Conservation (phyloP, 495 filamentous ascomycete genomes). For the Clohesyomyces aquaticus region DNA sequence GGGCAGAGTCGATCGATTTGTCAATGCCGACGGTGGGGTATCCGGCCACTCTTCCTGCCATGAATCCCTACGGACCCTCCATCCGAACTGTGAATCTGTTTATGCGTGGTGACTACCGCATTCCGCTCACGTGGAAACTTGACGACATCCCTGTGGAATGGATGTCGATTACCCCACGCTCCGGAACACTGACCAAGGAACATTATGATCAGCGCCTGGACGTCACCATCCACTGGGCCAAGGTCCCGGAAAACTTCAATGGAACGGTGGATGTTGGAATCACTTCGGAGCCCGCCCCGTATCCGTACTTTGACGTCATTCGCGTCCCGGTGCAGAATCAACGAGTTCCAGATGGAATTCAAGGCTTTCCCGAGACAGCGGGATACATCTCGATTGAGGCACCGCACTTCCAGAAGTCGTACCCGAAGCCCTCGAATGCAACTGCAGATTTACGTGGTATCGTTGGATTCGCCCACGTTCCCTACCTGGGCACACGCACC, state of each 20-base stretch:
- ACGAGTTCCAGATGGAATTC: conserved; percentile 13
- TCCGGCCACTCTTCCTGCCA: conserved; percentile 11
- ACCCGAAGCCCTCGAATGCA: neutral
- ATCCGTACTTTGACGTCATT: conserved; percentile 27
- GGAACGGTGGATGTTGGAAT: conserved; percentile 18
- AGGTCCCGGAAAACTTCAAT: conserved; percentile 22
- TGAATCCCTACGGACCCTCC: conserved; percentile 23
- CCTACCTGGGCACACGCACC: conserved; percentile 23
- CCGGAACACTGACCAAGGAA: conserved; percentile 15
- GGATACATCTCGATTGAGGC: conserved; percentile 25
- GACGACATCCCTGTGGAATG: conserved; percentile 21
- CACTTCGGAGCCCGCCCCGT: conserved; percentile 16
- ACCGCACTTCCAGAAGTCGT: conserved; percentile 25
- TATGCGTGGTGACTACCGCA: conserved; percentile 26
- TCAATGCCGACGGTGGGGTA: conserved; percentile 5
- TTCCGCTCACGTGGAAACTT: conserved; percentile 18
- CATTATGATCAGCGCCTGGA: conserved; percentile 22
- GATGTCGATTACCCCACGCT: conserved; percentile 16
- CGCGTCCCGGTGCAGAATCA: conserved; percentile 25
- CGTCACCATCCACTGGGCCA: conserved; percentile 21
- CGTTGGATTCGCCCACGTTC: conserved; percentile 18
- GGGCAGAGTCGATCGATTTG: conserved; percentile 23
- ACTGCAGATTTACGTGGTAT: neutral
- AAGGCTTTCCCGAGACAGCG: conserved; percentile 22
- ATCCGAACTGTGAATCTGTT: conserved; percentile 21